A percentile compares a stretch with the other conserved stretches of the same genome.
Conservation (phyloP, 129 eudicot genomes). For the Centella asiatica region DNA sequence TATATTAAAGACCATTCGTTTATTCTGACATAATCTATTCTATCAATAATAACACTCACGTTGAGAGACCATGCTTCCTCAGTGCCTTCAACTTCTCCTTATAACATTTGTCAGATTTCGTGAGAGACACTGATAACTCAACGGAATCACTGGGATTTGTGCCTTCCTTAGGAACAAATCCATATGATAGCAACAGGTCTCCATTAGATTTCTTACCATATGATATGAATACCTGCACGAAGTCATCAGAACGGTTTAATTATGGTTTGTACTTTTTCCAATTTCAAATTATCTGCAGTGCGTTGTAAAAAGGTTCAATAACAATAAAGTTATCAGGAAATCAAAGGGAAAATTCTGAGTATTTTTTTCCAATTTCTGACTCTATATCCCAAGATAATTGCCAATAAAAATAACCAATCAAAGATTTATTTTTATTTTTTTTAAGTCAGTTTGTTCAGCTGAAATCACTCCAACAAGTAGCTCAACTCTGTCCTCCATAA, state of each 20-base stretch:
- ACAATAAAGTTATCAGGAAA: neutral
- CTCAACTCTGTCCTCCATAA: too few relatives aligned
- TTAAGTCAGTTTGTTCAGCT: too few relatives aligned
- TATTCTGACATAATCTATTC: neutral
- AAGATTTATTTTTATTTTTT: too few relatives aligned
- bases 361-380: neutral
- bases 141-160: slow-evolving; percentile 86
- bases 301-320: neutral
- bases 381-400: too few relatives aligned
- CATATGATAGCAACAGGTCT: slow-evolving; percentile 90
- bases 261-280: neutral
- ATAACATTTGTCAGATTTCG: slow-evolving; percentile 74
- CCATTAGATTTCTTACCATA: slow-evolving; percentile 94
- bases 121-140: slow-evolving; percentile 57
- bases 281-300: neutral
- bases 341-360: neutral
- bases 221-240: slow-evolving; percentile 75
- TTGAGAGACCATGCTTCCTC: slow-evolving; percentile 70
- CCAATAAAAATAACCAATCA: too few relatives aligned
- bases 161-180: slow-evolving; percentile 93
- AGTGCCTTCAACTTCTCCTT: slow-evolving; percentile 60
- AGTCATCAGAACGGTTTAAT: neutral
- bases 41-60: slow-evolving; percentile 35
- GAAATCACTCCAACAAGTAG: too few relatives aligned
- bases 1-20: neutral